Evolutionary conservation across 306 rosid species (phyloP).

Genomic region (Citrullus colocynthis): DNA sequence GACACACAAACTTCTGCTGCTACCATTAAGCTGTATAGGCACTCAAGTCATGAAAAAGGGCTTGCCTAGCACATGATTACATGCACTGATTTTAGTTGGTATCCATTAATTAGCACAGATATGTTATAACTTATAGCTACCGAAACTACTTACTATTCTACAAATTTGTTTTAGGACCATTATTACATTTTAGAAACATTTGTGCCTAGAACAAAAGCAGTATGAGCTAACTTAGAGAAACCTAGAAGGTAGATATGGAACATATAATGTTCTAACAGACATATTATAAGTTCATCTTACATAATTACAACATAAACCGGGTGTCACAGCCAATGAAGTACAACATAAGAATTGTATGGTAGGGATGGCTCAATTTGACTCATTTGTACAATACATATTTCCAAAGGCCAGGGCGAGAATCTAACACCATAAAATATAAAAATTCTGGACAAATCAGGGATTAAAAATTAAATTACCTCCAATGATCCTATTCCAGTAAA

Average conservation of each 20-base stretch:
- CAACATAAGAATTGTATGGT: background rate
- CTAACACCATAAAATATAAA: background rate
- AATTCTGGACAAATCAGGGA: background rate
- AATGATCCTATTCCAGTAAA: slow-evolving; percentile 73
- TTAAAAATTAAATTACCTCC: slow-evolving; percentile 47
- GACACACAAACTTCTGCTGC: background rate
- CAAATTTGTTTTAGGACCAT: background rate
- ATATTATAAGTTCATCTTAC: background rate
- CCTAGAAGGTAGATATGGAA: background rate
- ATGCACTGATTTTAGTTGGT: background rate
- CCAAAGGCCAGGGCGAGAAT: background rate
- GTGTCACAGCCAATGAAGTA: background rate
- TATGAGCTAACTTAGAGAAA: background rate
- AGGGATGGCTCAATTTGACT: background rate
- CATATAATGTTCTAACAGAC: background rate
- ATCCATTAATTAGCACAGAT: background rate
- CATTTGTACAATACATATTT: background rate
- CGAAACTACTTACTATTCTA: background rate
- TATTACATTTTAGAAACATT: background rate
- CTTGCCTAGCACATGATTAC: background rate
- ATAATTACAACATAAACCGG: background rate
- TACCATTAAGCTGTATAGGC: background rate
- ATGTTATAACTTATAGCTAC: background rate
- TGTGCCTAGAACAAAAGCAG: background rate
- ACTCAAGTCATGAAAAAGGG: background rate